These are phyloP conservation scores for Panicum virgatum DNA, from an alignment of 202 grass and related monocot genomes.

Conservation along the genomic window DNA sequence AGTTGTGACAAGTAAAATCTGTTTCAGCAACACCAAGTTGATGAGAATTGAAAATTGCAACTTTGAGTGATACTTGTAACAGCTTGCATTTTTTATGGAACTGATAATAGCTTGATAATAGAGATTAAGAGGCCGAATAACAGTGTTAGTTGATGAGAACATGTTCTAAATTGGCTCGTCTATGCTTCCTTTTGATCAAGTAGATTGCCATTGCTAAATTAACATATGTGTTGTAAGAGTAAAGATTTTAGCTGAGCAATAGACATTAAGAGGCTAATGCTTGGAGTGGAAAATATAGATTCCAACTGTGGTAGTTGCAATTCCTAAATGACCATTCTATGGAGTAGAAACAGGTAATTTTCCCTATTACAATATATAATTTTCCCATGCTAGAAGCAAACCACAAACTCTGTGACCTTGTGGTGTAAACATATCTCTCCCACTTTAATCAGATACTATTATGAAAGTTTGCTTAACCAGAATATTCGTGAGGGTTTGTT, in stretches of 20 bases:
- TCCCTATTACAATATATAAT: not conserved
- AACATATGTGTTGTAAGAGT: not conserved
- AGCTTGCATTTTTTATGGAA: not conserved
- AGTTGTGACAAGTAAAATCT: not conserved
- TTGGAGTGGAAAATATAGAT: not conserved
- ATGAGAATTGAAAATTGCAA: not conserved
- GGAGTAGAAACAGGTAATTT: not conserved
- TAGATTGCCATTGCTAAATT: not conserved
- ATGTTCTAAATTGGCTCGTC: not conserved
- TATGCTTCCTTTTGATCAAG: constrained; percentile 5
- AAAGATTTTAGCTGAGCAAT: not conserved
- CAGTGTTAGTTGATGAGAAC: not conserved
- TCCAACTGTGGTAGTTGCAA: not conserved
- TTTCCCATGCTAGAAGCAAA: not conserved
- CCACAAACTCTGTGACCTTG: not conserved
- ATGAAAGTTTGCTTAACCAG: constrained; percentile 12
- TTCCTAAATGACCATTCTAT: not conserved
- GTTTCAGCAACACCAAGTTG: not conserved
- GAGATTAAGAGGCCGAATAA: not conserved
- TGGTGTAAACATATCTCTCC: not conserved
- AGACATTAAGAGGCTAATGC: not conserved
- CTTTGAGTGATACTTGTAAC: not conserved
- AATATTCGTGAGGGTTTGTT: constrained; percentile 3
- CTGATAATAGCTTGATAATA: constrained; percentile 4
- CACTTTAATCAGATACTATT: not conserved